Evolutionary conservation across 1,139 yeast species (phyloP).

Genomic region (Yamadazyma aaseri): DNA sequence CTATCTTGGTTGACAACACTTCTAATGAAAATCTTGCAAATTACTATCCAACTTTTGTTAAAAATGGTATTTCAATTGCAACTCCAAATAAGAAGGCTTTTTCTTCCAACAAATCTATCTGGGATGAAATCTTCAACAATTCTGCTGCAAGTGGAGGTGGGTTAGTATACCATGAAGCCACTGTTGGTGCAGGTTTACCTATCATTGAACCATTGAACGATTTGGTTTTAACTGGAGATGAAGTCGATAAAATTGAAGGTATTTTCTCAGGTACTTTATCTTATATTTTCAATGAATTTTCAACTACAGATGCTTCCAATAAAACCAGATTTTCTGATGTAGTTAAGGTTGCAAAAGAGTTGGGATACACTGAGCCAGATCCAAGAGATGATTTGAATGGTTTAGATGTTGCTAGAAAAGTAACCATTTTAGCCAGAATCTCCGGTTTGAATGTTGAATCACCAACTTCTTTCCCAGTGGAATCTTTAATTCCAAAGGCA

Average conservation of each 20-base stretch:
- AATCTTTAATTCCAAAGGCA: constrained; percentile 84
- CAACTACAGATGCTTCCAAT: constrained; percentile 58
- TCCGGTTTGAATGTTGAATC: constrained; percentile 83
- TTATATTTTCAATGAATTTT: constrained; percentile 92
- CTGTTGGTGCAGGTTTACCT: constrained; percentile 99
- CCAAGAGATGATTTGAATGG: constrained; percentile 99
- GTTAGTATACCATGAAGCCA: constrained; percentile 93
- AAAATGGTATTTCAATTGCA: constrained; percentile 85
- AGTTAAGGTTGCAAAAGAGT: constrained; percentile 79
- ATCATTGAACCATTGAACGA: constrained; percentile 86
- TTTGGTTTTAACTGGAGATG: constrained; percentile 87
- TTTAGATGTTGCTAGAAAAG: constrained; percentile 96
- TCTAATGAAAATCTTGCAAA: constrained; percentile 77
- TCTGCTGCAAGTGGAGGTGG: constrained; percentile 60
- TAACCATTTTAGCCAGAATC: constrained; percentile 89
- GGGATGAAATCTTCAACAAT: constrained; percentile 70
- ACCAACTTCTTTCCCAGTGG: constrained; percentile 96
- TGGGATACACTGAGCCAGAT: constrained; percentile 98
- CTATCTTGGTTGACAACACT: constrained; percentile 90
- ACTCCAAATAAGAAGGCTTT: constrained; percentile 98
- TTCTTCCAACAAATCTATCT: constrained; percentile 70
- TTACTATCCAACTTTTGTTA: constrained; percentile 70
- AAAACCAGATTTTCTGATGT: constrained; percentile 82
- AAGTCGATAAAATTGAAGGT: constrained; percentile 88
- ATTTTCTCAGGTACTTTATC: constrained; percentile 95